Conservation (phyloP, 2,329 filamentous ascomycete genomes). For the Fusarium fracticaudum region DNA sequence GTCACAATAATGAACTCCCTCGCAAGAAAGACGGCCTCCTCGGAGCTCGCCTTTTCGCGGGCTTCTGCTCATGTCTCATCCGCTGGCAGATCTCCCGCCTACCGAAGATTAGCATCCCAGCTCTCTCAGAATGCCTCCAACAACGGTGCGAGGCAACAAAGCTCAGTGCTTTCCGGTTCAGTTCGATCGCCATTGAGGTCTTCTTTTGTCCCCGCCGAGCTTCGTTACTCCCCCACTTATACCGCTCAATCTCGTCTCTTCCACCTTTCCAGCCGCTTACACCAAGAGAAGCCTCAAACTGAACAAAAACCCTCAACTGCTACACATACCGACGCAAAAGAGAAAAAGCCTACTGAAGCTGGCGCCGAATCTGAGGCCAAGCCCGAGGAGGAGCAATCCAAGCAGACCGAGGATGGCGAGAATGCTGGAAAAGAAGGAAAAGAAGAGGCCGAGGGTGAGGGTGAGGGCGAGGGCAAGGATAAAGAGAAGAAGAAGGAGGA, state of each 20-base stretch:
- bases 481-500: conserved; percentile 72
- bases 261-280: conserved; percentile 45
- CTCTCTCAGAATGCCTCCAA: conserved; percentile 44
- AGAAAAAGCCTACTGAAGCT: conserved; percentile 51
- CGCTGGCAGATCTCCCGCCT: conserved; percentile 58
- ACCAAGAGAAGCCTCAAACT: conserved; percentile 49
- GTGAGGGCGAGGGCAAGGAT: conserved; percentile 59
- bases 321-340: conserved; percentile 52
- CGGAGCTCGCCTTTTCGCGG: conserved; percentile 54
- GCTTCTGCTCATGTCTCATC: conserved; percentile 52
- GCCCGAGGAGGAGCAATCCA: conserved; percentile 55
- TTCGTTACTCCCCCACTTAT: conserved; percentile 47
- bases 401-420: conserved; percentile 53
- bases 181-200: conserved; percentile 55
- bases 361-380: conserved; percentile 46
- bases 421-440: conserved; percentile 56
- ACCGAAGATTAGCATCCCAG: conserved; percentile 57
- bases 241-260: conserved; percentile 45
- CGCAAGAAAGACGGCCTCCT: conserved; percentile 54
- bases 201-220: conserved; percentile 52
- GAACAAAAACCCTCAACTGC: conserved; percentile 40
- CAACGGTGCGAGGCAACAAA: conserved; percentile 42
- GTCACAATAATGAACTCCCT: conserved; percentile 57
- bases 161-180: conserved; percentile 41
- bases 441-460: conserved; percentile 52